Percentiles rank a stretch among this genome's conserved stretches.
Conservation (phyloP, 2,329 filamentous ascomycete genomes). For the Cercospora beticola region DNA sequence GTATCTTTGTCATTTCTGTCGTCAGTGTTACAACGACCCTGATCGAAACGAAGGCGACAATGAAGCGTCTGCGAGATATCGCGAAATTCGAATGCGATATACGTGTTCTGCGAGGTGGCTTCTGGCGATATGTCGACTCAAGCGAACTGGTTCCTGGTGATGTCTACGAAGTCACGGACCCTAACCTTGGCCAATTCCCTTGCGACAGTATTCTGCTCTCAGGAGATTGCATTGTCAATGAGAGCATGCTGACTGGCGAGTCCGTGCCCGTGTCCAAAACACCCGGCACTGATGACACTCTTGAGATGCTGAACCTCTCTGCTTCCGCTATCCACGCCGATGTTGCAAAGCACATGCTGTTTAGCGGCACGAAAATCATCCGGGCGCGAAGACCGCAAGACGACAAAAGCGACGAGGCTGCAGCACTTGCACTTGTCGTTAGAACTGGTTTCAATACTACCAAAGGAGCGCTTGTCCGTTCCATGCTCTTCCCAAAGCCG, state of each 20-base stretch:
- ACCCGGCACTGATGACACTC: constrained; percentile 75
- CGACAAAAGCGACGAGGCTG: constrained; percentile 80
- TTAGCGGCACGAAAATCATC: constrained; percentile 93
- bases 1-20: constrained; percentile 92
- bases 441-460: constrained; percentile 97
- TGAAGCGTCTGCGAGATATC: constrained; percentile 85
- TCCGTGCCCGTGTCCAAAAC: constrained; percentile 95
- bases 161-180: constrained; percentile 95
- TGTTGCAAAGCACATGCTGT: constrained; percentile 84
- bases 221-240: constrained; percentile 97
- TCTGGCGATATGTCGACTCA: constrained; percentile 88
- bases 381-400: constrained; percentile 85
- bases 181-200: constrained; percentile 80
- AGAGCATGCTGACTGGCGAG: constrained; percentile 97
- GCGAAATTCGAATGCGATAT: constrained; percentile 95
- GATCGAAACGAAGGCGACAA: constrained; percentile 87
- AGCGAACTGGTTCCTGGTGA: constrained; percentile 91
- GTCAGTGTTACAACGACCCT: constrained; percentile 88
- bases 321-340: constrained; percentile 81
- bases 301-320: constrained; percentile 73
- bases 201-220: constrained; percentile 88
- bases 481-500: constrained; percentile 97
- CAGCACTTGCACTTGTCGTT: constrained; percentile 86
- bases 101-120: constrained; percentile 87
- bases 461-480: constrained; percentile 90